phyloP scores from a whole-genome alignment of 164 flowering plant species.

The Stephania japonica region DNA sequence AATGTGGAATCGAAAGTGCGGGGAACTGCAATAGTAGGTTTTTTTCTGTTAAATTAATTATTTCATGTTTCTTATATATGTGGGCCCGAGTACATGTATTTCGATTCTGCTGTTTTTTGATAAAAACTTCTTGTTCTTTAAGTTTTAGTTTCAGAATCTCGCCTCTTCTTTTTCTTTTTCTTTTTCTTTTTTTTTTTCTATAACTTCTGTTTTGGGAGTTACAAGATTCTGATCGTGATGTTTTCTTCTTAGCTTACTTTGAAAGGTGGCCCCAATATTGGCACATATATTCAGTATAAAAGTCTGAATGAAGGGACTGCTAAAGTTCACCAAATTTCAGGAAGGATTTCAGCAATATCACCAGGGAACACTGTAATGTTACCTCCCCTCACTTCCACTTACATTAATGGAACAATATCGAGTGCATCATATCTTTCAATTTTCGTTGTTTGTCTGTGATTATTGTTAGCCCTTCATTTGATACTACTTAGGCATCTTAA shows the following conservation, averaged over 20 bases:
- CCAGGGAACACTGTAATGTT: constrained; percentile 68
- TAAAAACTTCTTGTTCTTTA: background rate
- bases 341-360: constrained; percentile 63
- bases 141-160: background rate
- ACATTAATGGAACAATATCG: background rate
- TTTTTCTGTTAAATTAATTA: background rate
- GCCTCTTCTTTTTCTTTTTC: background rate
- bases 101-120: background rate
- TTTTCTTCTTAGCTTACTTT: constrained; percentile 44
- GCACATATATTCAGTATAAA: constrained; percentile 43
- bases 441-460: background rate
- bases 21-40: background rate
- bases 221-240: background rate
- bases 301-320: constrained; percentile 50
- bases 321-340: constrained; percentile 42
- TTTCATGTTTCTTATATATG: background rate
- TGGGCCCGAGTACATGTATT: background rate
- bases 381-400: constrained; percentile 4
- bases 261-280: constrained; percentile 76
- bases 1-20: no score
- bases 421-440: background rate
- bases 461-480: background rate
- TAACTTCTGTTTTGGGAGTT: background rate
- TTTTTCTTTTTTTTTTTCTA: background rate
- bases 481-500: background rate